These are phyloP conservation scores for Phlyctochytrium planicorne DNA, from an alignment of 192 early-diverging fungal species.

Conservation along the genomic window DNA sequence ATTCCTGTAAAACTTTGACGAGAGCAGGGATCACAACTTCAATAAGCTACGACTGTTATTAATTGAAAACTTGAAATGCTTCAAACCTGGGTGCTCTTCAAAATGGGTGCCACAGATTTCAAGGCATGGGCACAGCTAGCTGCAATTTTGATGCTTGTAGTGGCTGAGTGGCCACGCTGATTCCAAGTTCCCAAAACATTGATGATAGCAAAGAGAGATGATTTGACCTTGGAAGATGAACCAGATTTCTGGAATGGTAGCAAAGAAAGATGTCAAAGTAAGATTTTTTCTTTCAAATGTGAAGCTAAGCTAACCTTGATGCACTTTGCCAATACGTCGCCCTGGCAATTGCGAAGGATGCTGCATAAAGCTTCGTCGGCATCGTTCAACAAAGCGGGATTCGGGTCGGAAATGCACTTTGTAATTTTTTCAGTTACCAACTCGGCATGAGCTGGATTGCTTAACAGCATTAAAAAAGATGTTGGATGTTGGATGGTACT, in stretches of 20 bases:
- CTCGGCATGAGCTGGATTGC: background rate
- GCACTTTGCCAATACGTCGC: background rate
- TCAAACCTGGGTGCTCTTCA: constrained; percentile 29
- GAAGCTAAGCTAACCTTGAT: background rate
- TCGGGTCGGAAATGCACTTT: background rate
- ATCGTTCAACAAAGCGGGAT: background rate
- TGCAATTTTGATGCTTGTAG: background rate
- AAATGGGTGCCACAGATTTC: constrained; percentile 16
- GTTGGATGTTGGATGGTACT: background rate
- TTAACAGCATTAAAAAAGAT: background rate
- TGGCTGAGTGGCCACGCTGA: background rate
- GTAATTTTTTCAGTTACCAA: background rate
- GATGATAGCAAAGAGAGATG: constrained; percentile 19
- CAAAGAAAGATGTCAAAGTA: background rate
- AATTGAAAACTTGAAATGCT: too few relatives aligned
- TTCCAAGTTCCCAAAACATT: constrained; percentile 8
- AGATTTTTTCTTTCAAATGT: background rate
- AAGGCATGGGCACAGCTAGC: constrained; percentile 23
- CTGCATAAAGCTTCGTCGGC: background rate
- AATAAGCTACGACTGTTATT: constrained; percentile 17
- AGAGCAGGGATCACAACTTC: constrained; percentile 46
- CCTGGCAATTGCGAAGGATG: background rate
- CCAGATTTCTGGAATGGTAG: background rate
- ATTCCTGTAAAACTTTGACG: constrained; percentile 25
- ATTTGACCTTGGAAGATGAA: constrained; percentile 8